Conservation (phyloP, 2,329 filamentous ascomycete genomes). For the Botrytis aclada region DNA sequence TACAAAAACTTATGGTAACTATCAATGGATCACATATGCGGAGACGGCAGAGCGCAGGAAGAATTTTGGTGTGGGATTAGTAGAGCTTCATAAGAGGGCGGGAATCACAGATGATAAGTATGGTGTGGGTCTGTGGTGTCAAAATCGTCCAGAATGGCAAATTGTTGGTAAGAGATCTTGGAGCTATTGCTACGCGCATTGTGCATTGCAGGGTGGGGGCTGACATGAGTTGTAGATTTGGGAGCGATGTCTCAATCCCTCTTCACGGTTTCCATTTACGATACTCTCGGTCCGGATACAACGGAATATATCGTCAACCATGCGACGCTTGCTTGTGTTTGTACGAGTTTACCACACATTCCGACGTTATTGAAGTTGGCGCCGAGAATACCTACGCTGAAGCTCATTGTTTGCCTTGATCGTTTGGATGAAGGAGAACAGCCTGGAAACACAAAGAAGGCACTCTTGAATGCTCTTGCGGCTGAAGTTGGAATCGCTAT, state of each 20-base stretch:
- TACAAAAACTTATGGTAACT: conserved; percentile 71
- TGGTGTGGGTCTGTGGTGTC: conserved; percentile 79
- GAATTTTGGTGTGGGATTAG: conserved; percentile 81
- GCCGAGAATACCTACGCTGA: conserved; percentile 73
- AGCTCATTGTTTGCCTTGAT: conserved; percentile 85
- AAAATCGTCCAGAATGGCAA: conserved; percentile 88
- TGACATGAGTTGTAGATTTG: conserved; percentile 58
- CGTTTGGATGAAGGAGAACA: conserved; percentile 76
- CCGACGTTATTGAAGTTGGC: conserved; percentile 76
- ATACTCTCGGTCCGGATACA: conserved; percentile 86
- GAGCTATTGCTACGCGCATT: not conserved
- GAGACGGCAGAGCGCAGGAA: conserved; percentile 75
- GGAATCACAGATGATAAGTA: conserved; percentile 66
- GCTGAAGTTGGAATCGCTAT: conserved; percentile 72
- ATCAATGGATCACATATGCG: conserved; percentile 78
- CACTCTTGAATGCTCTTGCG: conserved; percentile 73
- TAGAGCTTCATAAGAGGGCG: conserved; percentile 72
- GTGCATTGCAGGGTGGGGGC: not conserved
- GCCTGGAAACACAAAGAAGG: conserved; percentile 72
- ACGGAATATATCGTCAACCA: conserved; percentile 97
- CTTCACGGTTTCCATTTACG: conserved; percentile 91
- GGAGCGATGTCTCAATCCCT: conserved; percentile 83
- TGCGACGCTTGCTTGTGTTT: conserved; percentile 69
- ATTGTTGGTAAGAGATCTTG: conserved; percentile 57
- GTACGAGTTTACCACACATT: conserved; percentile 77